Evolutionary conservation across 768 basidiomycete genomes (phyloP).

Genomic region (Dentipellis fragilis): DNA sequence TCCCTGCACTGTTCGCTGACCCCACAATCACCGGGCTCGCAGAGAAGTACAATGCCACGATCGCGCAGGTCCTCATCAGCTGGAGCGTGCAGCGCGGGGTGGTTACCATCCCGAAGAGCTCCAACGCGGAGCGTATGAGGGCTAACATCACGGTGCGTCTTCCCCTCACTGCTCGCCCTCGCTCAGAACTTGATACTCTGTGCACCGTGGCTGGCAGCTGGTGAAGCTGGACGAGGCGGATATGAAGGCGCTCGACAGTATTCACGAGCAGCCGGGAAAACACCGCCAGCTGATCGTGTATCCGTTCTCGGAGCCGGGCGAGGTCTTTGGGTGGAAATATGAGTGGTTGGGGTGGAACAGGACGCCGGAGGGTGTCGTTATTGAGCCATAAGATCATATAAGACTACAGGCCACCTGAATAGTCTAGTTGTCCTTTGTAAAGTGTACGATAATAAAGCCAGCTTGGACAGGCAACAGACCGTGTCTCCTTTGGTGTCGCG

Average conservation of each 20-base stretch:
- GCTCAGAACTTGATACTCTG: too few relatives aligned
- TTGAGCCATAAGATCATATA: too few relatives aligned
- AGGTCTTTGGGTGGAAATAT: constrained; percentile 33
- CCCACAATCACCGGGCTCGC: constrained; percentile 22
- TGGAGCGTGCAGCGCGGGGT: constrained; percentile 48
- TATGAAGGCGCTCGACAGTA: constrained; percentile 27
- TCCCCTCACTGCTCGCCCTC: too few relatives aligned
- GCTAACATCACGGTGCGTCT: constrained; percentile 38
- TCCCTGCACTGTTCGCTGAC: background rate
- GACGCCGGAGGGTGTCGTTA: constrained; percentile 23
- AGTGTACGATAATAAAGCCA: too few relatives aligned
- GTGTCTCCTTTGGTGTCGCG: too few relatives aligned
- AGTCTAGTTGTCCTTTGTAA: too few relatives aligned
- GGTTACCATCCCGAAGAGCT: constrained; percentile 44
- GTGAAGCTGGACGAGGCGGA: constrained; percentile 20
- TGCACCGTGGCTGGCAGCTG: too few relatives aligned
- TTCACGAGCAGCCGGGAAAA: constrained; percentile 34
- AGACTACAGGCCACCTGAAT: too few relatives aligned
- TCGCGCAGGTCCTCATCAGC: background rate
- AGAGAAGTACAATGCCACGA: background rate
- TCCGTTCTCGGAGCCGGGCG: constrained; percentile 17
- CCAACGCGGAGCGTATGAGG: constrained; percentile 31
- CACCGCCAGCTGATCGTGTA: constrained; percentile 23
- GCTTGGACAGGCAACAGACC: too few relatives aligned
- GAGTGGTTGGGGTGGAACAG: constrained; percentile 34